These are phyloP conservation scores for Kwoniella shivajii DNA, from an alignment of 1,284 basidiomycete species.

Conservation along the genomic window DNA sequence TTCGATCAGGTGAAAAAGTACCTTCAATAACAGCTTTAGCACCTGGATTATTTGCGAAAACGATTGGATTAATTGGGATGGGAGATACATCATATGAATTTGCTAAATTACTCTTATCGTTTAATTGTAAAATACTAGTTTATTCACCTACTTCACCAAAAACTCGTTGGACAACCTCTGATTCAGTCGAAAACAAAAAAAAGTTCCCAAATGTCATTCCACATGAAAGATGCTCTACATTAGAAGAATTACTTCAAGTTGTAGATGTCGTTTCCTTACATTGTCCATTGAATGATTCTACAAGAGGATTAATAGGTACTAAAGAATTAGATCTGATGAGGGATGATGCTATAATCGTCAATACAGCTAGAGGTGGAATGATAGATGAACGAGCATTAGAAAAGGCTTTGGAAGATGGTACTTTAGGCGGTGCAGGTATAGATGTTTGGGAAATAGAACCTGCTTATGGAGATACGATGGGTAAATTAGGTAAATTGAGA, in stretches of 20 bases:
- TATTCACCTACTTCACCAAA: constrained; percentile 52
- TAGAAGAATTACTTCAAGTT: constrained; percentile 51
- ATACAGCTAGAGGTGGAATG: constrained; percentile 57
- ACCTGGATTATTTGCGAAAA: constrained; percentile 53
- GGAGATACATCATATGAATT: constrained; percentile 51
- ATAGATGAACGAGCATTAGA: constrained; percentile 57
- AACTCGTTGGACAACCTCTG: constrained; percentile 37
- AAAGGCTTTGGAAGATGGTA: constrained; percentile 47
- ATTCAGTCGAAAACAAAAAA: constrained; percentile 11
- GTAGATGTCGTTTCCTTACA: constrained; percentile 58
- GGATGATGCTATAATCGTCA: constrained; percentile 53
- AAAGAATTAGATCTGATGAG: constrained; percentile 53
- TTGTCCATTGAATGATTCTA: constrained; percentile 56
- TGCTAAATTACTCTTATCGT: constrained; percentile 49
- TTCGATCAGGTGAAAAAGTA: constrained; percentile 62
- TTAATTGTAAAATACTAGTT: constrained; percentile 47
- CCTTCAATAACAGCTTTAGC: constrained; percentile 58
- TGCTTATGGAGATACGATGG: constrained; percentile 37
- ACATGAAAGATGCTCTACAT: constrained; percentile 53
- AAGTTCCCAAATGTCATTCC: constrained; percentile 48
- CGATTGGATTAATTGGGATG: constrained; percentile 55
- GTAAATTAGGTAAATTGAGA: constrained; percentile 33
- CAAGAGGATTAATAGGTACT: constrained; percentile 51
- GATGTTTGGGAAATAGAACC: constrained; percentile 58
- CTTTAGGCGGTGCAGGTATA: constrained; percentile 58